Percentiles rank a stretch among this genome's conserved stretches.
phyloP scores from a whole-genome alignment of 495 filamentous ascomycete species.

The Penicillium paradoxum region DNA sequence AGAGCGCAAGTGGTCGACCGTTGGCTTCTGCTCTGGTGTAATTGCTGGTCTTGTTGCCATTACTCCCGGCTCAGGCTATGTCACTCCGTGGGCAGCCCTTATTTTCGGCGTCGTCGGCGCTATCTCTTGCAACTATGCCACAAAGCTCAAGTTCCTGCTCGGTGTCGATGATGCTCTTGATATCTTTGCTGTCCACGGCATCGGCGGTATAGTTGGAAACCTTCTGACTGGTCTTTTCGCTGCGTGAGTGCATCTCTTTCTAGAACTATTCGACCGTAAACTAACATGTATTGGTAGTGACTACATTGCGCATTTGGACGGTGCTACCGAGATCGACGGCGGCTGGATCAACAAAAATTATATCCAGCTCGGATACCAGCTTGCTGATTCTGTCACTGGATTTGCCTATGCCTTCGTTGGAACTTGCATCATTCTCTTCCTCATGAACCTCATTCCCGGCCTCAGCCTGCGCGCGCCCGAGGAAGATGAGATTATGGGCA shows the following conservation, averaged over 20 bases:
- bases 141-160: constrained; percentile 89
- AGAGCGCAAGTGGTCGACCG: constrained; percentile 93
- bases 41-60: constrained; percentile 90
- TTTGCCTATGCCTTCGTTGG: constrained; percentile 82
- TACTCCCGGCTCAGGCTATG: constrained; percentile 85
- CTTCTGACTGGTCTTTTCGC: constrained; percentile 88
- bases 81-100: constrained; percentile 90
- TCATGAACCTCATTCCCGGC: constrained; percentile 83
- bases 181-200: constrained; percentile 87
- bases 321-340: constrained; percentile 62
- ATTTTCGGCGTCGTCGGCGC: constrained; percentile 84
- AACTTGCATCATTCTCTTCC: constrained; percentile 78
- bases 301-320: constrained; percentile 88
- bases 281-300: constrained; percentile 45
- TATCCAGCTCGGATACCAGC: constrained; percentile 82
- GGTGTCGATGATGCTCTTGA: constrained; percentile 86
- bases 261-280: not conserved
- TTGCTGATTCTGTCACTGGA: constrained; percentile 80
- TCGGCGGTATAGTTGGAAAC: constrained; percentile 88
- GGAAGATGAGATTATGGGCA: constrained; percentile 84
- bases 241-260: constrained; percentile 50
- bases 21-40: constrained; percentile 94
- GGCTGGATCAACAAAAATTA: constrained; percentile 92
- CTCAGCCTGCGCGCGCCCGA: constrained; percentile 74
- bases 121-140: constrained; percentile 86